phyloP scores from a whole-genome alignment of 176 grass and related monocot genomes.

The Calamus simplicifolius region DNA sequence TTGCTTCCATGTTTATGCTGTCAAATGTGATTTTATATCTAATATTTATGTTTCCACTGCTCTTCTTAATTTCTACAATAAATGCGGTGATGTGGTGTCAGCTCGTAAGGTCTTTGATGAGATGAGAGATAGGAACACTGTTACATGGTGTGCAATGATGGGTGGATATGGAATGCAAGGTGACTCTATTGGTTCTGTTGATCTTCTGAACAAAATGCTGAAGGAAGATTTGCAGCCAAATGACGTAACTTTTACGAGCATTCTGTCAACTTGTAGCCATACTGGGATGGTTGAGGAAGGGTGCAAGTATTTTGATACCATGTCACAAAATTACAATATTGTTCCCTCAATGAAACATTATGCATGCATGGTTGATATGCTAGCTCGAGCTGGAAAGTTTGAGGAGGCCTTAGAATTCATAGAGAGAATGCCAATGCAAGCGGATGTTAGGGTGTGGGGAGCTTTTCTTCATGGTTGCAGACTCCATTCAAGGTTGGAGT shows the following conservation, averaged over 20 bases:
- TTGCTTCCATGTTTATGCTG: slow-evolving; percentile 43
- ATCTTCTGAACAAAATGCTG: slow-evolving; percentile 54
- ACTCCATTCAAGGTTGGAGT: slow-evolving; percentile 57
- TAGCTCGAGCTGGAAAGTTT: slow-evolving; percentile 44
- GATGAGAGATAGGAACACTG: slow-evolving; percentile 43
- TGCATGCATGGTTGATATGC: slow-evolving; percentile 67
- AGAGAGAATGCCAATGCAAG: slow-evolving; percentile 49
- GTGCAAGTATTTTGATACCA: slow-evolving; percentile 44
- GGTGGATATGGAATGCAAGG: slow-evolving; percentile 64
- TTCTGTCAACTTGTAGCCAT: slow-evolving; percentile 65
- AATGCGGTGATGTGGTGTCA: slow-evolving; percentile 46
- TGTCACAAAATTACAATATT: slow-evolving; percentile 41
- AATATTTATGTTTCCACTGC: slow-evolving; percentile 53
- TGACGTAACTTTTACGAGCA: slow-evolving; percentile 51
- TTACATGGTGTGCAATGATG: slow-evolving; percentile 76
- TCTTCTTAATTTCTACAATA: slow-evolving; percentile 61
- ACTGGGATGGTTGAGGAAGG: slow-evolving; percentile 51
- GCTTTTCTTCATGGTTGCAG: slow-evolving; percentile 64
- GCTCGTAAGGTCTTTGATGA: slow-evolving; percentile 40
- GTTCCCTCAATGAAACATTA: slow-evolving; percentile 61
- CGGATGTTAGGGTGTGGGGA: slow-evolving; percentile 44
- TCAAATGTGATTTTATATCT: slow-evolving; percentile 38
- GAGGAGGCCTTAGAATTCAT: slow-evolving; percentile 57
- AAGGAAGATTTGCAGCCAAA: slow-evolving; percentile 50
- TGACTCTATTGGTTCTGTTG: slow-evolving; percentile 35